phyloP scores from a whole-genome alignment of 73 alveolate species.

The Tetrahymena malaccensis region DNA sequence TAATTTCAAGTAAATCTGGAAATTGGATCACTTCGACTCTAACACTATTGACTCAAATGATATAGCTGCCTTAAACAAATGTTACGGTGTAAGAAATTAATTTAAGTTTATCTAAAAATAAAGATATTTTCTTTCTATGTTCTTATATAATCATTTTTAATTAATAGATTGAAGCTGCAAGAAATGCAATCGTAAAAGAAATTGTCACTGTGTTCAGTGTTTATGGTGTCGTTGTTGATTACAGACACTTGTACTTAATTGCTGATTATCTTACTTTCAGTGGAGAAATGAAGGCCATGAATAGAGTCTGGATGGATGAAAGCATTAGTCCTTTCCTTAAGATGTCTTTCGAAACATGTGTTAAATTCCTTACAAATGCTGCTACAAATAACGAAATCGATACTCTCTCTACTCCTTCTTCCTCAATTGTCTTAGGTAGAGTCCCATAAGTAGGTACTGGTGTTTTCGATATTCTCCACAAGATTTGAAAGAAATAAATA shows the following conservation, averaged over 20 bases:
- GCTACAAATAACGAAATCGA: slow-evolving; percentile 53
- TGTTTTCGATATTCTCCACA: slow-evolving; percentile 55
- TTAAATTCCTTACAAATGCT: slow-evolving; percentile 46
- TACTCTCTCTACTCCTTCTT: slow-evolving; percentile 51
- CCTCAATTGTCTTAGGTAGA: slow-evolving; percentile 64
- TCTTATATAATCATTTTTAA: neutral
- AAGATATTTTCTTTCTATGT: neutral
- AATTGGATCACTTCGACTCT: slow-evolving; percentile 71
- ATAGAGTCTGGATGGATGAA: slow-evolving; percentile 45
- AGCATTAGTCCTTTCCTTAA: slow-evolving; percentile 62
- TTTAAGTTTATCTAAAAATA: neutral
- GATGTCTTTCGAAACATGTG: slow-evolving; percentile 66
- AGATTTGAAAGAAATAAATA: neutral
- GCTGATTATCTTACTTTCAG: slow-evolving; percentile 95
- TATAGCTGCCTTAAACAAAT: slow-evolving; percentile 72
- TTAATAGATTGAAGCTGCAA: slow-evolving; percentile 76
- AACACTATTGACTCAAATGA: slow-evolving; percentile 89
- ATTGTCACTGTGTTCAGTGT: slow-evolving; percentile 83
- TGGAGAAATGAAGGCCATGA: slow-evolving; percentile 84
- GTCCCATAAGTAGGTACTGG: slow-evolving; percentile 73
- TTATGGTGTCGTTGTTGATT: slow-evolving; percentile 93
- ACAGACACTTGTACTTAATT: slow-evolving; percentile 91
- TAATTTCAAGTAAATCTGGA: slow-evolving; percentile 77
- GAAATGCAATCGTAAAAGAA: slow-evolving; percentile 89
- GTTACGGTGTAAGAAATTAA: slow-evolving; percentile 74